A percentile compares a stretch with the other conserved stretches of the same genome.
phyloP scores from a whole-genome alignment of 768 basidiomycete genomes.

The Pleurotus sapidus region DNA sequence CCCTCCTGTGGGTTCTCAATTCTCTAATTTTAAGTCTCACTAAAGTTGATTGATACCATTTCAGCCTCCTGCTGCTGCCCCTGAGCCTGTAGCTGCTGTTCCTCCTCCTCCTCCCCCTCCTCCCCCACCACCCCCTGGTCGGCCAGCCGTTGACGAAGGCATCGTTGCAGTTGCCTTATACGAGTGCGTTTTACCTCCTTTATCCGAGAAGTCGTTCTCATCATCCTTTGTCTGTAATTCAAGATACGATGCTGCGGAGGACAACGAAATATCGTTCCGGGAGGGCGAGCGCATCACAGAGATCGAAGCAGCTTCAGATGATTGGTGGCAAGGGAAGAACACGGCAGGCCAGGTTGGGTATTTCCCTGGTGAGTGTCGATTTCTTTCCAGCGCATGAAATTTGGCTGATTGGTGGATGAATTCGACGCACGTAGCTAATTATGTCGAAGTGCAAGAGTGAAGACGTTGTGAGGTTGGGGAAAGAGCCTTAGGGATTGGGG shows the following conservation, averaged over 20 bases:
- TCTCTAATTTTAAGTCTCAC: neutral
- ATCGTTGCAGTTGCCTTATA: constrained; percentile 64
- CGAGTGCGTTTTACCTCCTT: constrained; percentile 46
- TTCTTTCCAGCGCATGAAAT: neutral
- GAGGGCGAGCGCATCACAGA: constrained; percentile 80
- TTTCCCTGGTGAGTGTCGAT: constrained; percentile 63
- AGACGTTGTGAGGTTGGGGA: neutral
- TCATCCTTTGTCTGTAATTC: neutral
- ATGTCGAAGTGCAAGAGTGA: neutral
- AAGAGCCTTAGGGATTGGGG: too few relatives aligned
- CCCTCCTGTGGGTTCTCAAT: constrained; percentile 31
- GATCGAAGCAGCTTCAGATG: constrained; percentile 81
- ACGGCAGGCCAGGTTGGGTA: constrained; percentile 55
- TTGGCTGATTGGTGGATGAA: neutral
- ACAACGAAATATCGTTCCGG: constrained; percentile 84
- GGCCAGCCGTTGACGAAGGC: constrained; percentile 51
- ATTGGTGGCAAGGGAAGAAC: constrained; percentile 83
- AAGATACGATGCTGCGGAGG: constrained; percentile 88
- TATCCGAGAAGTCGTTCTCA: neutral
- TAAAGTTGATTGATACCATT: neutral
- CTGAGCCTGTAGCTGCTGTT: constrained; percentile 12
- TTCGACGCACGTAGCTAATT: neutral
- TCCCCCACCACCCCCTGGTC: constrained; percentile 47
- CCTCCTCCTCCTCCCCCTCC: constrained; percentile 4
- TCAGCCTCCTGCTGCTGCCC: constrained; percentile 27